phyloP scores from a whole-genome alignment of 139 green algal species.

The Picochlorum sp. region DNA sequence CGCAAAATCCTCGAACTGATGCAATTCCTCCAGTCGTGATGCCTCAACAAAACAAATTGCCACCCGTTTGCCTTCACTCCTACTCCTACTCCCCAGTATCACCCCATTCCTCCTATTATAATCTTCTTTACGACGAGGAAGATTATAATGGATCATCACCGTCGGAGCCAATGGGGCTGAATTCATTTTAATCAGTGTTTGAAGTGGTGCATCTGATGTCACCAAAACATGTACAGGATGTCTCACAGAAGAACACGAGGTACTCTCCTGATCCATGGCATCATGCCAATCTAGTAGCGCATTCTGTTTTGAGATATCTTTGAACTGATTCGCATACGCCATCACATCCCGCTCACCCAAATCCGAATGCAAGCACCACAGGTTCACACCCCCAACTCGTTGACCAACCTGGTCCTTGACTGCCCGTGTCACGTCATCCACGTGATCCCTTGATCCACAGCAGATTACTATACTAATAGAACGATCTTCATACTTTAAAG shows the following conservation, averaged over 20 bases:
- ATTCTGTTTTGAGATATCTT: too few relatives aligned
- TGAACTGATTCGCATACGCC: too few relatives aligned
- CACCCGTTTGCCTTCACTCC: constrained; percentile 14
- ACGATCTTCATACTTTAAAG: constrained; percentile 9
- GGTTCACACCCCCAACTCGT: background rate
- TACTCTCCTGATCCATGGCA: too few relatives aligned
- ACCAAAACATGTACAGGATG: background rate
- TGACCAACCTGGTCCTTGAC: too few relatives aligned
- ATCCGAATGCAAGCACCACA: background rate
- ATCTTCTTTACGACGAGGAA: constrained; percentile 22
- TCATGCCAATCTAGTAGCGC: too few relatives aligned
- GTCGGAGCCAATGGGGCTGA: constrained; percentile 18
- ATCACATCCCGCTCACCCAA: too few relatives aligned
- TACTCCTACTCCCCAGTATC: constrained; percentile 18
- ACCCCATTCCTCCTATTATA: constrained; percentile 13
- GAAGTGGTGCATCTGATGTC: constrained; percentile 16
- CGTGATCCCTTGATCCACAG: constrained; percentile 16
- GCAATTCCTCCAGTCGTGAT: constrained; percentile 17
- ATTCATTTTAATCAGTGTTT: constrained; percentile 11
- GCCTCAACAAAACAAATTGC: constrained; percentile 20
- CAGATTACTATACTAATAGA: constrained; percentile 15
- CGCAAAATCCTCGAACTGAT: constrained; percentile 20
- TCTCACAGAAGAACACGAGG: background rate
- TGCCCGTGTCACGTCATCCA: too few relatives aligned
- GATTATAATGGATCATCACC: constrained; percentile 25